Percentiles rank a stretch among this genome's conserved stretches.
Evolutionary conservation across 768 basidiomycete species (phyloP).

Genomic region (Plicaturopsis crispa): DNA sequence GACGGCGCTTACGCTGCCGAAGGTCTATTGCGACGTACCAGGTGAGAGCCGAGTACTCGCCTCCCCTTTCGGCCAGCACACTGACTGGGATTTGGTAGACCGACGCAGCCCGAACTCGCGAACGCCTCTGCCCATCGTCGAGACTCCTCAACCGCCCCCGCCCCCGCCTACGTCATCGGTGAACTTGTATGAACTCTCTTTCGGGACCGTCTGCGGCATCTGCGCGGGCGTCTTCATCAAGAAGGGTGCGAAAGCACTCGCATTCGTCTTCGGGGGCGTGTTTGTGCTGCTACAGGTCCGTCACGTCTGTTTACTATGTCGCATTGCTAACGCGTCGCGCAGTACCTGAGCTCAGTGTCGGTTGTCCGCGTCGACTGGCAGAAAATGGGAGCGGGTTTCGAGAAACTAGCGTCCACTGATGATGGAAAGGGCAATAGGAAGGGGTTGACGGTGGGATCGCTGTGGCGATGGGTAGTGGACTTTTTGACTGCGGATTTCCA

Average conservation of each 20-base stretch:
- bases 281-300: conserved; percentile 88
- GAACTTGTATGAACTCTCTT: conserved; percentile 75
- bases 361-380: conserved; percentile 79
- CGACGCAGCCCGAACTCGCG: no score
- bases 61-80: no score
- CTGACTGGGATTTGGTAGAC: no score
- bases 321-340: conserved; percentile 1
- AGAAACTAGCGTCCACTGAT: conserved; percentile 60
- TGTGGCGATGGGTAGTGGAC: conserved; percentile 64
- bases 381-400: conserved; percentile 57
- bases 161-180: conserved; percentile 67
- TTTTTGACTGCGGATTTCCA: conserved; percentile 94
- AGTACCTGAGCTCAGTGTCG: conserved; percentile 77
- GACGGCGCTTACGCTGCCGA: conserved; percentile 23
- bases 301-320: neutral
- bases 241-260: conserved; percentile 81
- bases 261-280: conserved; percentile 82
- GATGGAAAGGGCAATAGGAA: conserved; percentile 45
- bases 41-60: no score
- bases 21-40: no score
- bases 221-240: conserved; percentile 93
- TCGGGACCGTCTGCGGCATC: conserved; percentile 83
- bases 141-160: no score
- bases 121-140: no score
- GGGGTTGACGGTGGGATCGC: conserved; percentile 55